Evolutionary conservation across 2,329 filamentous ascomycete genomes (phyloP).

Genomic region (Calonectria pseudoturangicola): DNA sequence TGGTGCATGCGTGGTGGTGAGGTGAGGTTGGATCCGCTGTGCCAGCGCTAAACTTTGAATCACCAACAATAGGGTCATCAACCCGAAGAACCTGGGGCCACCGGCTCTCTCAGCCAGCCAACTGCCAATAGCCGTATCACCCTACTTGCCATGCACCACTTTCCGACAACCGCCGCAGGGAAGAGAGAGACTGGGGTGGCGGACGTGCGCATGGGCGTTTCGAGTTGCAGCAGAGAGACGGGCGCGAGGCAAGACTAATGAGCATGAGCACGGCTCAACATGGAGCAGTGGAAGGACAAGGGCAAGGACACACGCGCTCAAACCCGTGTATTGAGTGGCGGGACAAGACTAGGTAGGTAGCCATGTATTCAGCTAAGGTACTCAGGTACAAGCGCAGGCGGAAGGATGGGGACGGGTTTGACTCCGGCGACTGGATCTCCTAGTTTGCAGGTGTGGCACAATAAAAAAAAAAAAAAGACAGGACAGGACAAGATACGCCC

Average conservation of each 20-base stretch:
- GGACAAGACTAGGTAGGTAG: conserved; percentile 27
- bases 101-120: conserved; percentile 41
- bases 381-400: conserved; percentile 34
- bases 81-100: conserved; percentile 33
- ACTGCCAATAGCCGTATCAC: conserved; percentile 42
- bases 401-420: conserved; percentile 32
- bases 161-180: conserved; percentile 40
- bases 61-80: conserved; percentile 43
- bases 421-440: conserved; percentile 40
- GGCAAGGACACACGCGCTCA: conserved; percentile 36
- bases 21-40: conserved; percentile 47
- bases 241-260: conserved; percentile 33
- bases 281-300: conserved; percentile 41
- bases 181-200: conserved; percentile 26
- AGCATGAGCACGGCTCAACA: conserved; percentile 30
- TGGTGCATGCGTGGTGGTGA: conserved; percentile 45
- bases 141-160: conserved; percentile 29
- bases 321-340: conserved; percentile 36
- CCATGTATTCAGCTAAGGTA: conserved; percentile 30
- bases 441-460: conserved; percentile 51
- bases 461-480: conserved; percentile 25
- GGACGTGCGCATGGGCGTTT: conserved; percentile 42
- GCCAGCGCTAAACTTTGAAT: conserved; percentile 51
- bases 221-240: conserved; percentile 29
- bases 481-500: conserved; percentile 43